Base-by-base conservation (phyloP, 768 basidiomycete species). In the Nidularia pulvinata region DNA sequence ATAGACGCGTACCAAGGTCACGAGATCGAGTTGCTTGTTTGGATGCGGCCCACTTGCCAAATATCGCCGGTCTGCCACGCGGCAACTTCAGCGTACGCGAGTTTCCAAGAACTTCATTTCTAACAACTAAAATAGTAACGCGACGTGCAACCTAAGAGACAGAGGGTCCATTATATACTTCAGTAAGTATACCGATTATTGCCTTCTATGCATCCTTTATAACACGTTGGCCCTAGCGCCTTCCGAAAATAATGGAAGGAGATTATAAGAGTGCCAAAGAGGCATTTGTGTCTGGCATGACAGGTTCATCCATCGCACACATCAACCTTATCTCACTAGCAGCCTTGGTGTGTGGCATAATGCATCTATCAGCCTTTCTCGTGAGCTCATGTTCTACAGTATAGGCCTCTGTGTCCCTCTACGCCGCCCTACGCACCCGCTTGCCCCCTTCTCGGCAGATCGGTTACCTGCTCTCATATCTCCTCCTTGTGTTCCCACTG, bases 231-330 rank as follows among this genome's bases (percentile, higher is more conserved):
- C 19, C 19, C 19, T 1, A 19, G 19, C 19, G 19, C 1, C 19
- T 19, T 19, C 19, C 19, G 19, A 19, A 19, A 19, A 19, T 19
- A 19, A 46, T 46, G 45, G 10, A 11, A 46, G 22, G 9, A 13
- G 48, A 54, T 53, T 95, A 95, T 79, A 94, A 92, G 67, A 59
- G 75, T 6, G 83, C 79, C 7, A 96, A 96, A 68, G 90, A 93
- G 72, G 83, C 81, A 0, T 96, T 95, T 62, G 88, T 93, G 37
- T 85, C 91, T 6, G 82, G 84, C 37, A 82, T 78, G 69, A 78
- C 77, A 1, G 94, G 94, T 1, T 88, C 89, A 0, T 81, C 85
- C 2, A 74, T 95, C 3, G 64, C 64, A 1, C 84, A 87, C 61
- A 75, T 95, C 59, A 91, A 93, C 63, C 58, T 79, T 47, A 73